phyloP scores from a whole-genome alignment of 106 monocot species.

The Hemerocallis citrina region DNA sequence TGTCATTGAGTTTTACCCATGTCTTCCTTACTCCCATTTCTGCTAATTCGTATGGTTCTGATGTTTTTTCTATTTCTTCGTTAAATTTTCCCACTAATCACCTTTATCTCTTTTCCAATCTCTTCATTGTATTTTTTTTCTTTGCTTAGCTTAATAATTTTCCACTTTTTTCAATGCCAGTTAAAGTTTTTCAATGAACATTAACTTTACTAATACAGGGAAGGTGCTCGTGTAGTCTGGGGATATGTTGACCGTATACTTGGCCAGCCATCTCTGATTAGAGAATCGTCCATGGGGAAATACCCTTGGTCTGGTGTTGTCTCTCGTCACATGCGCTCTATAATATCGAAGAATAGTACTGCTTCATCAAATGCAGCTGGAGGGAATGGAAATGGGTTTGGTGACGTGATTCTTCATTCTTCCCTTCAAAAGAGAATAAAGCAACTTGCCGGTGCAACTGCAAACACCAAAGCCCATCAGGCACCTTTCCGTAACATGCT shows the following conservation, averaged over 20 bases:
- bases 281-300: conserved; percentile 90
- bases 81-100: no score
- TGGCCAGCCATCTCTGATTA: conserved; percentile 90
- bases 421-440: conserved; percentile 83
- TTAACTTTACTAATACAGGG: conserved; percentile 41
- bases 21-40: no score
- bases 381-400: conserved; percentile 63
- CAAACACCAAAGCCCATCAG: conserved; percentile 92
- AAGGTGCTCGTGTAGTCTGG: conserved; percentile 96
- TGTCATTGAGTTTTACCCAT: no score
- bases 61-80: no score
- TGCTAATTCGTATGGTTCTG: no score
- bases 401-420: conserved; percentile 83
- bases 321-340: conserved; percentile 44
- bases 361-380: conserved; percentile 11
- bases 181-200: neutral
- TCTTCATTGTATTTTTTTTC: no score
- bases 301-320: conserved; percentile 90
- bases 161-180: no score
- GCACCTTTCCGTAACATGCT: conserved; percentile 98
- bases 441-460: conserved; percentile 78
- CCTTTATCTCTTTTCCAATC: no score
- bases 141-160: no score
- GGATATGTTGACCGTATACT: conserved; percentile 91
- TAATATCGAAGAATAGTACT: conserved; percentile 19